Conservation (phyloP, 1,139 yeast genomes). For the Debaryomycetaceae sp. region DNA sequence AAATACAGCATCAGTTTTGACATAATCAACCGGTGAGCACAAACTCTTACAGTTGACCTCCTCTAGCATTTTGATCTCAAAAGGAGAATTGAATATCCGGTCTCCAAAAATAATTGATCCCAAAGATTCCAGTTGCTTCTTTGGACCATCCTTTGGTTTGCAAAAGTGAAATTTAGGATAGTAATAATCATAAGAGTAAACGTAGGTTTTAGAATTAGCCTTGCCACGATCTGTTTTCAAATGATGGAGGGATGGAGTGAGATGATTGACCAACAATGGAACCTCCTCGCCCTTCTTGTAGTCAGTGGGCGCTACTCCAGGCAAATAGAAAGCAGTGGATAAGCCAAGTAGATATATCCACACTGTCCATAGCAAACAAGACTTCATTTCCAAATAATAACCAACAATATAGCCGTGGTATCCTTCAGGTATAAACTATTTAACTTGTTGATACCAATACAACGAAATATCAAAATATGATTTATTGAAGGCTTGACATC, state of each 20-base stretch:
- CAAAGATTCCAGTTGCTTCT: conserved; percentile 80
- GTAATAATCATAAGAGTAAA: conserved; percentile 82
- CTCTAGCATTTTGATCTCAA: conserved; percentile 72
- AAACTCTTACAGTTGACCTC: conserved; percentile 61
- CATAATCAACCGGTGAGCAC: conserved; percentile 55
- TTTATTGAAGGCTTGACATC: background rate
- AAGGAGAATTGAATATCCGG: conserved; percentile 90
- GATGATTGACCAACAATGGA: conserved; percentile 80
- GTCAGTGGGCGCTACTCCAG: conserved; percentile 94
- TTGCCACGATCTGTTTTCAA: conserved; percentile 21
- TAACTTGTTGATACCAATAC: background rate
- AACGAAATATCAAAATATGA: conserved; percentile 1
- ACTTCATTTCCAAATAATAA: background rate
- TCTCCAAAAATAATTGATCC: conserved; percentile 96
- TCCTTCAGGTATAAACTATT: background rate
- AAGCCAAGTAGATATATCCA: conserved; percentile 15
- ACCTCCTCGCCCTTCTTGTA: conserved; percentile 69
- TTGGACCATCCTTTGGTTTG: conserved; percentile 62
- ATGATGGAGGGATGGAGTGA: conserved; percentile 73
- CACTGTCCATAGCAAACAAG: background rate
- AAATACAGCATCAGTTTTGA: conserved; percentile 64
- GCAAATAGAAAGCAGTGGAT: conserved; percentile 70
- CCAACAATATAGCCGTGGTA: background rate
- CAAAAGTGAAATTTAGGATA: conserved; percentile 83
- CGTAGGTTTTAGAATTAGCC: conserved; percentile 45